phyloP scores from a whole-genome alignment of 2,329 filamentous ascomycete genomes.

The Alternaria gansuensis region DNA sequence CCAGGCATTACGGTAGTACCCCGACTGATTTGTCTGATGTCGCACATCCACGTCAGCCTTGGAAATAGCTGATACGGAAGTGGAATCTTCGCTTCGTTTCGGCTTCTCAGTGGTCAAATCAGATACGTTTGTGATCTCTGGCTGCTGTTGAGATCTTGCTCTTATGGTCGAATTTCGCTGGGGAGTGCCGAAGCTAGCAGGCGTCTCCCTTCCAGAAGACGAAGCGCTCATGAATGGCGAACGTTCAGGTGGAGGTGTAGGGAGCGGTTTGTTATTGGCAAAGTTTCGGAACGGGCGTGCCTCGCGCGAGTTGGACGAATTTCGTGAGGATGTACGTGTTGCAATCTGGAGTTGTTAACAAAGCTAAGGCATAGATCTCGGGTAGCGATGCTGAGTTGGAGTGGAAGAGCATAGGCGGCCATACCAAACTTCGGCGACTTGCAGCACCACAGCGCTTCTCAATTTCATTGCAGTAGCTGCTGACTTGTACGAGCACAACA shows the following conservation, averaged over 20 bases:
- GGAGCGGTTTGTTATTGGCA: conserved; percentile 50
- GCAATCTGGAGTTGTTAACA: conserved; percentile 44
- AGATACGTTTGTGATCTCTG: conserved; percentile 29
- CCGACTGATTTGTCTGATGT: conserved; percentile 29
- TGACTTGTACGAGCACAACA: conserved; percentile 74
- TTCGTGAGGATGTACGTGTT: conserved; percentile 51
- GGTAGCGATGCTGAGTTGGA: neutral
- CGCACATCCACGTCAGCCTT: conserved; percentile 31
- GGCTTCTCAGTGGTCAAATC: conserved; percentile 34
- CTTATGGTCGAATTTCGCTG: conserved; percentile 29
- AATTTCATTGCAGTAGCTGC: conserved; percentile 83
- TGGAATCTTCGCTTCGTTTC: conserved; percentile 30
- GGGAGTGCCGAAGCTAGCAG: conserved; percentile 24
- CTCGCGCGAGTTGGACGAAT: conserved; percentile 49
- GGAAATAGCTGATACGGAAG: conserved; percentile 20
- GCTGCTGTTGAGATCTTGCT: conserved; percentile 29
- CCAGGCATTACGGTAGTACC: conserved; percentile 37
- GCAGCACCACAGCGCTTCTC: conserved; percentile 84
- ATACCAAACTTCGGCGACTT: conserved; percentile 78
- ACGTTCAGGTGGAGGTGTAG: conserved; percentile 44
- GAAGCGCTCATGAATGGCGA: conserved; percentile 38
- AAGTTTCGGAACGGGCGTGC: conserved; percentile 46
- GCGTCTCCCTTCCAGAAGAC: conserved; percentile 26
- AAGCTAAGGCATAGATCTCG: neutral
- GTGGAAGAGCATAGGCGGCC: conserved; percentile 36